Base-by-base conservation (phyloP, 108 stramenopile species). In the Tribonema minus region DNA sequence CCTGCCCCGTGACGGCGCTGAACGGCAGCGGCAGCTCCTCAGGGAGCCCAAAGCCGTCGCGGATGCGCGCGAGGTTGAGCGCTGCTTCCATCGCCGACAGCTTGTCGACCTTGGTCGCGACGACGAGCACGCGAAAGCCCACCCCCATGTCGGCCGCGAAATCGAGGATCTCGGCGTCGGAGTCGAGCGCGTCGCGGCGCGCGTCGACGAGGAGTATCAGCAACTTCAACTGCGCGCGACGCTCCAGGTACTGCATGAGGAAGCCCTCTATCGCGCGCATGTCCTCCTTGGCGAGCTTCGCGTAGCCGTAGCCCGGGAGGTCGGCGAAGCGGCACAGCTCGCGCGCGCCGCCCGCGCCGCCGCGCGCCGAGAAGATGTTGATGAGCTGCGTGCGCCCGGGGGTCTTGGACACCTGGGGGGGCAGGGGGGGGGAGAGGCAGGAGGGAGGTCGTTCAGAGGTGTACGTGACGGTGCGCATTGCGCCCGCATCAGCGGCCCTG, bases 281-380 rank as follows among this genome's bases (percentile, higher is more conserved):
- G 12, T 70, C 81, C 31, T 91, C 92, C 76, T 94, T 94, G 65
- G 82, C 79, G 33, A 96, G 68, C 75, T 92, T 95, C 6, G 95
- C 95, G 87, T 93, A 96, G 28, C 95, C 95, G 81, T 94, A 96
- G 2, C 95, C 95, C n/a, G 95, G 95, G 7, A 96, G 80, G 70
- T 96, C 95, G 29, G 89, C 92, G 70, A 94, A 91, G 62, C 91
- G 92, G 68, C 92, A 70, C 7, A 81, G 41, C 30, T 68, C 67
- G 37, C 66, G 65, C 1, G 65, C 75, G 61, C 71, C 81, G 28
- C 71, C 62, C 35, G 15, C 29, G n/a, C 15, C 39, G 5, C 26
- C 20, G 33, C 38, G 1, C 31, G 68, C 80, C 41, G 64, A 69
- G 71, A 81, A 81, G 9, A 83, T 62, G 61, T 86, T 86, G 38